Conservation (phyloP, 2,329 filamentous ascomycete species). For the Apiospora aurea region DNA sequence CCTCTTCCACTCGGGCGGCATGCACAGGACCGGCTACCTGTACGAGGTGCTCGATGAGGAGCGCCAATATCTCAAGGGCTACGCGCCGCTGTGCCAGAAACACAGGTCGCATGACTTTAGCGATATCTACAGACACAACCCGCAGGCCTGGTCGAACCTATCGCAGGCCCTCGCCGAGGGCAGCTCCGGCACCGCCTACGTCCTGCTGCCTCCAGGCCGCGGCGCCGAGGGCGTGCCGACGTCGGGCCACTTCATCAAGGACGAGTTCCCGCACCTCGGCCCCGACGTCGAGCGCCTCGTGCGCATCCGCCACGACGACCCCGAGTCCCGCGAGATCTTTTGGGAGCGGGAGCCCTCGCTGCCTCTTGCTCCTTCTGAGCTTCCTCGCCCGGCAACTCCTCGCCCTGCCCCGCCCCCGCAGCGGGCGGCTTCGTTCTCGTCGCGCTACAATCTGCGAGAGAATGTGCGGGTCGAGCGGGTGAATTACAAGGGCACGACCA, state of each 20-base stretch:
- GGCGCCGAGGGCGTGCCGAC: background rate
- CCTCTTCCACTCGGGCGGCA: conserved; percentile 17
- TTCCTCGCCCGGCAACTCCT: no score
- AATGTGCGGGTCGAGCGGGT: no score
- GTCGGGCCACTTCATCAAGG: background rate
- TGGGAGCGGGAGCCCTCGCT: background rate
- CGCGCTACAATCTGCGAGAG: no score
- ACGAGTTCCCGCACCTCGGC: background rate
- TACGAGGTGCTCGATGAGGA: background rate
- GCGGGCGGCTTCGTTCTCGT: no score
- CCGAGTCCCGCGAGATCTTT: background rate
- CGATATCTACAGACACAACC: background rate
- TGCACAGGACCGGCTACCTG: background rate
- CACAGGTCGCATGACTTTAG: background rate
- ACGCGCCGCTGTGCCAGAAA: background rate
- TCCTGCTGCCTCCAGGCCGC: background rate
- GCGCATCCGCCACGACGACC: background rate
- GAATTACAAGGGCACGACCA: background rate
- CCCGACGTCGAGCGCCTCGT: background rate
- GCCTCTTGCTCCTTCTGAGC: background rate
- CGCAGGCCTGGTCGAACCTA: background rate
- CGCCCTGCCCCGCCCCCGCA: no score
- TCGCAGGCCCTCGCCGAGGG: background rate
- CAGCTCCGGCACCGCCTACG: conserved; percentile 2
- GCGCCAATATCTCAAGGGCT: background rate